phyloP scores from a whole-genome alignment of 805 yeast genomes.

The Starmerella vaccinii region DNA sequence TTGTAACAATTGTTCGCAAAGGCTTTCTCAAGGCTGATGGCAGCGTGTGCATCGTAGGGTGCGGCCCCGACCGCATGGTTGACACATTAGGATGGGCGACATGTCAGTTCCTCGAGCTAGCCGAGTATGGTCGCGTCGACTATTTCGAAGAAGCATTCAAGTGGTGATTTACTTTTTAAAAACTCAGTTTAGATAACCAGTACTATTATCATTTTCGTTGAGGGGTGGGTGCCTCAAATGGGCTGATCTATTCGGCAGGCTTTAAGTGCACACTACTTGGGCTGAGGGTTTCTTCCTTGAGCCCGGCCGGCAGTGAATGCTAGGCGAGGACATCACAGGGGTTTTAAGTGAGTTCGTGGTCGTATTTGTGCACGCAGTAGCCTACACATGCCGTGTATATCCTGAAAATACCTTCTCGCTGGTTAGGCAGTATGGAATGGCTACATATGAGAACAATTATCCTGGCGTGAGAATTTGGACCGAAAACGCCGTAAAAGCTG shows the following conservation, averaged over 20 bases:
- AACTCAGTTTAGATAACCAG: neutral
- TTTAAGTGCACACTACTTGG: neutral
- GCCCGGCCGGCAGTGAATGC: conserved; percentile 8
- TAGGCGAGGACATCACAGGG: conserved; percentile 23
- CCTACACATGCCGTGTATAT: conserved; percentile 46
- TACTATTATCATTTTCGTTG: neutral
- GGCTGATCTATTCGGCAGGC: no score
- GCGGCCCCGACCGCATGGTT: conserved; percentile 27
- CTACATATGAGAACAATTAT: conserved; percentile 37
- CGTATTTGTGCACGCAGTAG: conserved; percentile 44
- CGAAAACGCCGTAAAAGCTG: conserved; percentile 31
- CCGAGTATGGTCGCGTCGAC: conserved; percentile 42
- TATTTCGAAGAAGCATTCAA: conserved; percentile 65
- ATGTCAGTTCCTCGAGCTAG: conserved; percentile 16
- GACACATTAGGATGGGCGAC: conserved; percentile 24
- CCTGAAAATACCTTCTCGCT: conserved; percentile 41
- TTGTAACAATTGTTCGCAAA: conserved; percentile 7
- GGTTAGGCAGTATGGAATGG: conserved; percentile 37
- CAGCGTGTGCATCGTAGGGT: conserved; percentile 34
- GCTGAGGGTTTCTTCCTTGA: neutral
- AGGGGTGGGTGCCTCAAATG: neutral
- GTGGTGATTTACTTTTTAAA: conserved; percentile 32
- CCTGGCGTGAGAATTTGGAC: conserved; percentile 41
- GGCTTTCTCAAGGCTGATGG: conserved; percentile 17
- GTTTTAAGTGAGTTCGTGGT: conserved; percentile 41